Conservation (phyloP, 2,329 filamentous ascomycete species). For the Fusarium falciforme region DNA sequence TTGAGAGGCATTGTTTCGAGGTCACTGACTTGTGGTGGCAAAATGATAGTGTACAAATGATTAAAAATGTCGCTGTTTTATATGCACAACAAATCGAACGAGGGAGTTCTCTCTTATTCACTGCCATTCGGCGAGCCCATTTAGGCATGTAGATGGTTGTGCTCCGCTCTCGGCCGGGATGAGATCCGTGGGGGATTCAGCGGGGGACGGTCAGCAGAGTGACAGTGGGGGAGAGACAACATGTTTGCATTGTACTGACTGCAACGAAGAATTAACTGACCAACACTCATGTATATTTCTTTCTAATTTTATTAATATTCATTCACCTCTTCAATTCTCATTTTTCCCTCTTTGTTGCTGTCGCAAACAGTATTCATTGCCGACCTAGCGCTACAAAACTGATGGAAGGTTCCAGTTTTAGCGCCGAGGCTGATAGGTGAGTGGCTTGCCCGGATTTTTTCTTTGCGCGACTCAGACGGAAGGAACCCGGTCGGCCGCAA, state of each 20-base stretch:
- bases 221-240: background rate
- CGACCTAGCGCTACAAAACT: background rate
- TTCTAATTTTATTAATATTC: background rate
- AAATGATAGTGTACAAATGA: background rate
- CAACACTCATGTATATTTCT: background rate
- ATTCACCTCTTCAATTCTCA: background rate
- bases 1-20: constrained; percentile 51
- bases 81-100: background rate
- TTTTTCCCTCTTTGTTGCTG: background rate
- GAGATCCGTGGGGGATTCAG: constrained; percentile 15
- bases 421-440: constrained; percentile 16
- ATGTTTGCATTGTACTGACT: background rate
- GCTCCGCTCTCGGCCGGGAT: constrained; percentile 25
- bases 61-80: background rate
- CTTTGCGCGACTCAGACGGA: constrained; percentile 23
- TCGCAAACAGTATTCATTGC: background rate
- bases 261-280: background rate
- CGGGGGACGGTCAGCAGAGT: background rate
- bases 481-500: constrained; percentile 20
- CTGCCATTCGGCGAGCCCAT: constrained; percentile 37
- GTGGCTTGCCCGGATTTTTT: constrained; percentile 4
- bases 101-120: background rate
- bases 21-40: background rate
- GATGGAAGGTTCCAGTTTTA: constrained; percentile 26
- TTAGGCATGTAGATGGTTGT: constrained; percentile 27